Base-by-base conservation (phyloP, 805 yeast genomes). In the Barnettozyma salicaria region DNA sequence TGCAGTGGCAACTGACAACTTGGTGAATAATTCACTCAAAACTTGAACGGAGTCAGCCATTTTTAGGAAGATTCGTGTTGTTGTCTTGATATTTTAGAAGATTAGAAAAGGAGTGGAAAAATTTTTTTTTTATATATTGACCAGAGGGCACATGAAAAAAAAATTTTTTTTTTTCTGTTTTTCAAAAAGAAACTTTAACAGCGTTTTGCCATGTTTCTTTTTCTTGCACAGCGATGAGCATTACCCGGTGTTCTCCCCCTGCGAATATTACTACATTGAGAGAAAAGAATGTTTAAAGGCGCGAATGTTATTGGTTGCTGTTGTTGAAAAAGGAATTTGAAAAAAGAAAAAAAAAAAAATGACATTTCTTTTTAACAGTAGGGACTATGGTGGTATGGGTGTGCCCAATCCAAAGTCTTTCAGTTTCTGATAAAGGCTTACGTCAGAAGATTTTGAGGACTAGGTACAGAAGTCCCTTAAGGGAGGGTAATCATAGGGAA, bases 21-120 rank as follows among this genome's bases (percentile, higher is more conserved):
- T 87, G 70, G 81, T 74, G 73, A 92, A 86, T 64, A 92, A 83
- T 74, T 92, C 96, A 64, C 81, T 74, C 67, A 90, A 82, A 68
- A 89, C 96, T 70, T 88, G 61, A 48, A 68, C 64, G 46, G 70
- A 64, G 51, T 67, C 72, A 58, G 72, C 65, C 72, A 67, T 67
- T 39, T 17, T 37, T 13, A 12, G 18, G 14, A 16, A 27, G 18
- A 27, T 14, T 27, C 19, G 45, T 48, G 24, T 26, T 33, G 27
- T 40, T 27, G 36, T 31, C 34, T 28, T n/a, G 27, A 12, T 25
- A 22, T 13, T 16, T 23, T 13, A 20, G 21, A 28, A 27, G 14
- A 20, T 8, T 16, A 23, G 21, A 21, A 19, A 27, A 25, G 34
- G 16, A 41, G 40, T 37, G 42, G 33, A 42, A 45, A 48, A 42